A percentile compares a stretch with the other conserved stretches of the same genome.
These are phyloP conservation scores for Alnus rubra DNA, from an alignment of 306 rosid genomes.

Conservation along the genomic window DNA sequence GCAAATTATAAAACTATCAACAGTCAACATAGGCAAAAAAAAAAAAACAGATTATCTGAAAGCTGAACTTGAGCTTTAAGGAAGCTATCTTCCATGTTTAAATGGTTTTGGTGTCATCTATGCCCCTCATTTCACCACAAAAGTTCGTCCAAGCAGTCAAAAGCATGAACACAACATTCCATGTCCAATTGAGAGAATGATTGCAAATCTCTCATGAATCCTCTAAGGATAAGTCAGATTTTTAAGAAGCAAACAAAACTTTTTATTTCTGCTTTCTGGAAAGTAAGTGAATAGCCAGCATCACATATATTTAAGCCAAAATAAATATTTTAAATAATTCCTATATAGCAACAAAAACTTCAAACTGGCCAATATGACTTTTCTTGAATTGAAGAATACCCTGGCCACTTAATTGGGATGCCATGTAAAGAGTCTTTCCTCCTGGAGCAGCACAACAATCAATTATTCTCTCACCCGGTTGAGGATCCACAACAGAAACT, in stretches of 20 bases:
- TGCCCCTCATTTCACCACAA: not conserved
- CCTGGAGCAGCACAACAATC: slow-evolving; percentile 99
- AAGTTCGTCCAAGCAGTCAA: not conserved
- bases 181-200: not conserved
- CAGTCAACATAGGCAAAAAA: not conserved
- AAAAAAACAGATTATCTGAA: not conserved
- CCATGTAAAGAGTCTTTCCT: slow-evolving; percentile 86
- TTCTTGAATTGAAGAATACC: slow-evolving; percentile 42
- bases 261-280: not conserved
- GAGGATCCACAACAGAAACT: slow-evolving; percentile 80
- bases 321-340: not conserved
- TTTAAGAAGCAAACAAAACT: not conserved
- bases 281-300: not conserved
- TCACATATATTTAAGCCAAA: not conserved
- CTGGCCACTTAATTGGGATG: slow-evolving; percentile 71
- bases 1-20: not conserved
- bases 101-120: not conserved
- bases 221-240: not conserved
- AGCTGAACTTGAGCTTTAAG: not conserved
- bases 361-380: not conserved
- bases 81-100: not conserved
- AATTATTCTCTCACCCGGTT: slow-evolving; percentile 65
- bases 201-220: not conserved
- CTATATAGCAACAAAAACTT: not conserved
- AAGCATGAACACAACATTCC: not conserved